phyloP scores from a whole-genome alignment of 2,329 filamentous ascomycete genomes.

The Colletotrichum gloeosporioides region DNA sequence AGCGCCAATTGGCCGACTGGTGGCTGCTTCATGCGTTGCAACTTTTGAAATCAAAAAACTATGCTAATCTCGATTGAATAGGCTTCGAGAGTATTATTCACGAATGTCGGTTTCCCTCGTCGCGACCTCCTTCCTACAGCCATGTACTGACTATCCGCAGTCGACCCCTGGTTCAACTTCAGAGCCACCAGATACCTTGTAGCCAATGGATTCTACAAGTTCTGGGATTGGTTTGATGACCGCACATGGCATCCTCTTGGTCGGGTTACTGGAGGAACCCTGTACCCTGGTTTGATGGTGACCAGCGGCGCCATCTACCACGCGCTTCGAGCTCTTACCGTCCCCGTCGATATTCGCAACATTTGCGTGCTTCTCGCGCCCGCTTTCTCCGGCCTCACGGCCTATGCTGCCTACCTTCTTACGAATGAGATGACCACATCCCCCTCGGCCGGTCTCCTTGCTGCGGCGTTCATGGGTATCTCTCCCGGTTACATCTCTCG shows the following conservation, averaged over 20 bases:
- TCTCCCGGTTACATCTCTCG: slow-evolving; percentile 96
- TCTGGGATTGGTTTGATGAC: slow-evolving; percentile 99
- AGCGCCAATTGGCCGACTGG: not conserved
- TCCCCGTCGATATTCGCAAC: slow-evolving; percentile 98
- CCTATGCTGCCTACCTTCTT: slow-evolving; percentile 90
- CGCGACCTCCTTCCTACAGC: not conserved
- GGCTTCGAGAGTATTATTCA: slow-evolving; percentile 99
- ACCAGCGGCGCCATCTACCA: slow-evolving; percentile 98
- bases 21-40: not conserved
- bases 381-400: slow-evolving; percentile 91
- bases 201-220: slow-evolving; percentile 95
- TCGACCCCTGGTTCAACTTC: slow-evolving; percentile 99
- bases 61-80: slow-evolving; percentile 45
- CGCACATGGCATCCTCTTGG: slow-evolving; percentile 99
- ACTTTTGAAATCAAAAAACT: not conserved
- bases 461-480: slow-evolving; percentile 97
- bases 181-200: slow-evolving; percentile 97
- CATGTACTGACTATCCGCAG: slow-evolving; percentile 53
- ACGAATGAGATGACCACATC: slow-evolving; percentile 98
- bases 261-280: slow-evolving; percentile 96
- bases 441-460: slow-evolving; percentile 91
- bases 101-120: slow-evolving; percentile 77
- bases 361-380: slow-evolving; percentile 97
- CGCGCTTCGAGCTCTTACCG: slow-evolving; percentile 81
- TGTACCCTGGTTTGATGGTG: slow-evolving; percentile 98